Base-by-base conservation (phyloP, 116 monocot genomes). In the Iris pallida region DNA sequence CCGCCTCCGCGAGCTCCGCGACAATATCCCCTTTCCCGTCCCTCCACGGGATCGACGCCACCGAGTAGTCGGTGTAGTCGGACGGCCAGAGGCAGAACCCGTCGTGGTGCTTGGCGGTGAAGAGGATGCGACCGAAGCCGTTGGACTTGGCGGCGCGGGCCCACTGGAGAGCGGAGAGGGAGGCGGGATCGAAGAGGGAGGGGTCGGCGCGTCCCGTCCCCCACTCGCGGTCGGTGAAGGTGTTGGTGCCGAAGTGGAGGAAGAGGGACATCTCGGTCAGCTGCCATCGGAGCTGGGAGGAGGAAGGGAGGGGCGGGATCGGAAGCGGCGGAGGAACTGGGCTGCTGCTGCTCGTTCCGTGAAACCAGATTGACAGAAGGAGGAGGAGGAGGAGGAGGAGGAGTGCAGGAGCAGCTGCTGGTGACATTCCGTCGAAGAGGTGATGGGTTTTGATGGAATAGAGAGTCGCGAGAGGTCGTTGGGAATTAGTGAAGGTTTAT, bases 71-170 rank as follows among this genome's bases (percentile, higher is more conserved):
- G n/a, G 96, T 92, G 75, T 85, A 87, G 40, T 68, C 71, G 8
- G 96, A 92, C 5, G 92, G 89, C 96, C 96, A 92, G 40, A 96
- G 87, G 76, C 96, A 96, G 89, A 96, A 96, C 16, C 96, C 96
- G 19, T 96, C 96, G 58, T 96, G 96, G 77, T 96, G 96, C 73
- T 96, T 96, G 40, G 92, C 85, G 52, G 96, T 96, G 66, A 96
- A 65, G 15, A 96, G 79, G 40, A 89, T 60, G 47, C 89, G 68
- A 0, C 79, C 68, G 79, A 96, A 96, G 10, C 96, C 96, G 42
- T 65, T 58, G 17, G 72, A 66, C 2, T 56, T 48, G n/a, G 95
- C 95, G 1, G 69, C 66, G 8, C 72, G 72, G 45, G 77, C 86
- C 95, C 95, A 96, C 79, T 96, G 95, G 42, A 71, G 59, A 52